Evolutionary conservation across 495 filamentous ascomycete genomes (phyloP), one percentile per base, ranked within the genome.

Genomic region (Neurospora sp.): DNA sequence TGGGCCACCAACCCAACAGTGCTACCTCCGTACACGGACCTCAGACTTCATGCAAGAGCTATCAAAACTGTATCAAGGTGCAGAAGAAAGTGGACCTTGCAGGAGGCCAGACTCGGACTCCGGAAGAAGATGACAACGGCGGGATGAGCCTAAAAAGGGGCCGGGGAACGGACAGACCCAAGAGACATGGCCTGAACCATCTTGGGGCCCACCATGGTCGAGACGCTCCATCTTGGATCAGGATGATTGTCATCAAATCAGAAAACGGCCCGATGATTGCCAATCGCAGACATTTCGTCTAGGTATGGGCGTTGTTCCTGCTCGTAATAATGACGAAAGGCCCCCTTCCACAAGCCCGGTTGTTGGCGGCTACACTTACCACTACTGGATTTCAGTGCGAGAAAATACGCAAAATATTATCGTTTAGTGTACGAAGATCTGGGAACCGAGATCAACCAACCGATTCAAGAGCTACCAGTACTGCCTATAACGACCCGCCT

Each of bases 71-170:
- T 75, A 72, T 74, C 71, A 69, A 71, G 76, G 31, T 78, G 73
- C 73, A 75, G 71, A 11, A 45, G 15, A 54, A 59, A 42, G 70
- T 62, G 39, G 70, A 42, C 75, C 74, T 76, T 59, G 73, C 75
- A 42, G 54, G 43, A 72, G 69, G 45, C 37, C 48, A 69, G 39
- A 71, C 71, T 54, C 43, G 45, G 42, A 54, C 76, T n/a, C n/a
- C n/a, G 76, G 74, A 76, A 76, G 76, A 76, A 78, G 70, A 59
- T 59, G 48, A 59, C 48, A 75, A 71, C 45, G 70, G 72, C 79
- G 76, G 79, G 79, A 79, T 76, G 79, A 79, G 77, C 77, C 79
- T 79, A 78, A 78, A 77, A 48, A 73, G 54, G 24, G 24, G 54
- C 54, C 13, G 54, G 54, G 72, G 71, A 72, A 76, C 73, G 73